Conservation (phyloP, 2,329 filamentous ascomycete species). For the Pseudocercospora macadamiae region DNA sequence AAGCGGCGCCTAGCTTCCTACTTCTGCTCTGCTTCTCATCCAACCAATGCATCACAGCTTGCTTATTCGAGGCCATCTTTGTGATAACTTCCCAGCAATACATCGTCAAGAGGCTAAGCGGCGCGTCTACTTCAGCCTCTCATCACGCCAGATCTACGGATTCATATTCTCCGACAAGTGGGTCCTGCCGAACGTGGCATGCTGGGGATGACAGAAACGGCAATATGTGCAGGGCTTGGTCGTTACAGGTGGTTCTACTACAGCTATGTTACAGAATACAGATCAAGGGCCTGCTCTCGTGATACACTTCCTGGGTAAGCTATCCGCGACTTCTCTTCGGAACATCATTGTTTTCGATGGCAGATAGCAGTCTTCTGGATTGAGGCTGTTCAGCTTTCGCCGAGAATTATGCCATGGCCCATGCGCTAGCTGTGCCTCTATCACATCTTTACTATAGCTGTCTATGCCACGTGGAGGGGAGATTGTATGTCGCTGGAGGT, state of each 20-base stretch:
- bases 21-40: conserved; percentile 3
- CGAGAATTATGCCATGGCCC: not conserved
- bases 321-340: not conserved
- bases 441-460: conserved; percentile 1
- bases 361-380: not conserved
- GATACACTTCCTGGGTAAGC: not conserved
- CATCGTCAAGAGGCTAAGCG: not conserved
- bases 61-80: not conserved
- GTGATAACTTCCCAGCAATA: not conserved
- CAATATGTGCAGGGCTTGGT: conserved; percentile 8
- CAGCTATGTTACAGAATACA: conserved; percentile 1
- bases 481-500: no score
- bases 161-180: not conserved
- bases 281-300: not conserved
- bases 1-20: not conserved
- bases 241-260: conserved; percentile 3
- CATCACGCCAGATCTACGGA: not conserved
- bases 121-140: not conserved
- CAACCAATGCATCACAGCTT: not conserved
- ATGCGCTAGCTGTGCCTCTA: conserved; percentile 5
- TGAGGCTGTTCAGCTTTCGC: not conserved
- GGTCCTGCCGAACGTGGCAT: conserved; percentile 6
- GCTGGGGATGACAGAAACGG: conserved; percentile 8
- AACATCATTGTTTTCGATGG: not conserved
- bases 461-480: not conserved